phyloP scores from a whole-genome alignment of 2,329 filamentous ascomycete genomes.

The Triangularia setosa region DNA sequence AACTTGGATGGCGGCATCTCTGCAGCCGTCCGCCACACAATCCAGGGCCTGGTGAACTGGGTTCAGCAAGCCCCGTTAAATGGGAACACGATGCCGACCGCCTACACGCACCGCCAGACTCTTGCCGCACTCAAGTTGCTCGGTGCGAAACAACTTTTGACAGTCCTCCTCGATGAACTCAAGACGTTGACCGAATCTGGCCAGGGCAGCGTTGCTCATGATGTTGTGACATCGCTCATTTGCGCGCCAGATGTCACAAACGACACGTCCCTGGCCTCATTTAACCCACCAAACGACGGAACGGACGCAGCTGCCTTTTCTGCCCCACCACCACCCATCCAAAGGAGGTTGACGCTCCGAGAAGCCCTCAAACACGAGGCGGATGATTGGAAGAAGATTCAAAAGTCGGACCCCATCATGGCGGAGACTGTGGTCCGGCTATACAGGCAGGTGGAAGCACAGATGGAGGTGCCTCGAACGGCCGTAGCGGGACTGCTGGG shows the following conservation, averaged over 20 bases:
- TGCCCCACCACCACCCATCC: slow-evolving; percentile 25
- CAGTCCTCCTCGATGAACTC: slow-evolving; percentile 64
- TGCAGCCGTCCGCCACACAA: slow-evolving; percentile 54
- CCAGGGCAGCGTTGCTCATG: slow-evolving; percentile 59
- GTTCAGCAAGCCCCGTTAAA: slow-evolving; percentile 53
- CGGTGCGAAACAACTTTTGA: slow-evolving; percentile 58
- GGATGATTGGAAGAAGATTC: slow-evolving; percentile 53
- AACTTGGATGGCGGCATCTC: slow-evolving; percentile 50
- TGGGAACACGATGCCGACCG: slow-evolving; percentile 49
- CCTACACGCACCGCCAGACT: slow-evolving; percentile 70
- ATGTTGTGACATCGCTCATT: slow-evolving; percentile 65
- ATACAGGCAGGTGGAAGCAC: slow-evolving; percentile 61
- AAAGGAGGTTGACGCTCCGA: slow-evolving; percentile 53
- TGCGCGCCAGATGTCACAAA: slow-evolving; percentile 61
- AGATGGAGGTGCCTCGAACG: slow-evolving; percentile 45
- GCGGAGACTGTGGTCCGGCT: slow-evolving; percentile 62
- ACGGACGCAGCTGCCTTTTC: slow-evolving; percentile 28
- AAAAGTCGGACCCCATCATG: slow-evolving; percentile 52
- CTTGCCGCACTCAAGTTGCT: slow-evolving; percentile 57
- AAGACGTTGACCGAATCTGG: slow-evolving; percentile 57
- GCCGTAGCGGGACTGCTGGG: slow-evolving; percentile 36
- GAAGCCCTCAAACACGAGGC: slow-evolving; percentile 56
- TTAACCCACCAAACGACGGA: slow-evolving; percentile 5
- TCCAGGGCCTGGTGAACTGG: slow-evolving; percentile 65
- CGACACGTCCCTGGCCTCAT: slow-evolving; percentile 35